Evolutionary conservation across 331 rosid genomes (phyloP), one percentile per base, ranked within the genome.

Genomic region (Quercus tomentella): DNA sequence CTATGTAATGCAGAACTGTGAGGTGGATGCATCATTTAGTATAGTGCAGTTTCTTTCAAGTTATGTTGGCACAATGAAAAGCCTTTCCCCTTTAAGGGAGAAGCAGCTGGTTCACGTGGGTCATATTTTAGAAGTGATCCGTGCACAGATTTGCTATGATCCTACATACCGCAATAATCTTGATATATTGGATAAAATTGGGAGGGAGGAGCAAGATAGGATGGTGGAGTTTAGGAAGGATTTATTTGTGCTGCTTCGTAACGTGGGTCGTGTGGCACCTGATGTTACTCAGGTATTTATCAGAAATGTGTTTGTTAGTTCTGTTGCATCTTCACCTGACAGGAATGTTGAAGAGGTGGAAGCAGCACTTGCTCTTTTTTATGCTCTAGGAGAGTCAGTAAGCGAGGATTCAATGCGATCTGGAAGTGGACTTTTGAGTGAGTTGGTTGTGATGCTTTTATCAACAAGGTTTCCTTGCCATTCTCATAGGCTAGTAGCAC

Each of bases 281-380:
- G 87, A 89, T 77, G 87, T 89, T 67, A 86, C 93, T 77, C 98
- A 90, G 35, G 4, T 89, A 65, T 95, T 95, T 77, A 91, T 95
- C 74, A 84, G 90, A 80, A 90, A 87, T 81, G 89, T 94, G 6
- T 83, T 91, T 30, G 82, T 86, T 76, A 80, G 76, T 85, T 94
- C 96, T 75, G 88, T 86, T 79, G 89, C 92, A 57, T 84, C 89
- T 75, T 79, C 97, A 22, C 82, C 96, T 70, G 87, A 89, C 35
- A 86, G 89, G 72, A 91, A 91, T 75, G 98, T 88, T 56, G 99
- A 95, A 89, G 97, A 93, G 89, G 98, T 95, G 79, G 99, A 95
- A 88, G 92, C 92, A 66, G 94, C 98, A 65, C 96, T 95, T 56
- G 90, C 96, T 63, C 96, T 95, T 77, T 83, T 95, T 54, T 90